Evolutionary conservation across 1,284 basidiomycete genomes (phyloP).

Genomic region (Ceratobasidium papillatum): DNA sequence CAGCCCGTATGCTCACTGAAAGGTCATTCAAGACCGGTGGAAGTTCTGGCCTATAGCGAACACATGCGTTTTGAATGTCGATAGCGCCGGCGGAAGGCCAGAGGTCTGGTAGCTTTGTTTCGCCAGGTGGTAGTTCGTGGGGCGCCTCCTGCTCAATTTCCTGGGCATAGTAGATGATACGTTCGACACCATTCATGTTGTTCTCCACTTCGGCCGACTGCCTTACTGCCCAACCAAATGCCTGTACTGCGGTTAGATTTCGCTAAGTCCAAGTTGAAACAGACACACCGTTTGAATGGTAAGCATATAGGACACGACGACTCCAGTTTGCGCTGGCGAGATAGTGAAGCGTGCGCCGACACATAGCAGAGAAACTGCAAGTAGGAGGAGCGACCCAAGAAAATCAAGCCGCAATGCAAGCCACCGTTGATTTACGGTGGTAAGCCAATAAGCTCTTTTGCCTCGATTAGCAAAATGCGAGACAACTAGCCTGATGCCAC

Average conservation of each 20-base stretch:
- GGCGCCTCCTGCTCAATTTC: slow-evolving; percentile 81
- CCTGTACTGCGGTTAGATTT: slow-evolving; percentile 50
- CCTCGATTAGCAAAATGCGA: slow-evolving; percentile 59
- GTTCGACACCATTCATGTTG: slow-evolving; percentile 90
- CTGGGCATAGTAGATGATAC: slow-evolving; percentile 79
- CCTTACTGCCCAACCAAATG: slow-evolving; percentile 84
- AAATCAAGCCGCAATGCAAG: slow-evolving; percentile 77
- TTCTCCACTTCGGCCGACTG: slow-evolving; percentile 84
- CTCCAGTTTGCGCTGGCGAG: slow-evolving; percentile 79
- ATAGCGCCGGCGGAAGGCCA: slow-evolving; percentile 73
- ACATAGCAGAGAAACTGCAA: slow-evolving; percentile 80
- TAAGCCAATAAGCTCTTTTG: slow-evolving; percentile 81
- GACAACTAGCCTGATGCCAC: slow-evolving; percentile 59
- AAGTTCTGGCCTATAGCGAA: slow-evolving; percentile 71
- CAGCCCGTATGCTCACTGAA: slow-evolving; percentile 68
- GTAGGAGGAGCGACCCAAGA: slow-evolving; percentile 77
- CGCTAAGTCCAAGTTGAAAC: not conserved
- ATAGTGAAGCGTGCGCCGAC: slow-evolving; percentile 77
- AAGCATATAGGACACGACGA: slow-evolving; percentile 79
- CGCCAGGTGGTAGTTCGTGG: slow-evolving; percentile 61
- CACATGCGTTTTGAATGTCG: slow-evolving; percentile 66
- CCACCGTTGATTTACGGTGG: slow-evolving; percentile 67
- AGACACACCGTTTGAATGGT: slow-evolving; percentile 70
- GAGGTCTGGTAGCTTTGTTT: slow-evolving; percentile 62
- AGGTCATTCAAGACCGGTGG: slow-evolving; percentile 53